phyloP scores from a whole-genome alignment of 345 rosid species.

The Acer saccharum region DNA sequence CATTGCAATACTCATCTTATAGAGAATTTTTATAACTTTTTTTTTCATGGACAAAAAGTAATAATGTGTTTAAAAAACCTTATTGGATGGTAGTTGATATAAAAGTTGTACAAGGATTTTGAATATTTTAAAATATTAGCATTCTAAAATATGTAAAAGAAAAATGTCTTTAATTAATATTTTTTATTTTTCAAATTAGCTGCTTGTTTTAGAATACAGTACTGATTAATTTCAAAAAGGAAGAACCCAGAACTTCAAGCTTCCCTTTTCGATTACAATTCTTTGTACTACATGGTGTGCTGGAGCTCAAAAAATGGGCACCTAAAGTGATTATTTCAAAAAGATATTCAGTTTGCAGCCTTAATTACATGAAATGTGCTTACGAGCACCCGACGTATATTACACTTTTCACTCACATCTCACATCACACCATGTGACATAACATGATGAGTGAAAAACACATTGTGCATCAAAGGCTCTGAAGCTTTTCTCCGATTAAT shows the following conservation, averaged over 20 bases:
- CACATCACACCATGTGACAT: not conserved
- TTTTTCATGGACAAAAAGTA: too few relatives aligned
- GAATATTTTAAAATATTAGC: too few relatives aligned
- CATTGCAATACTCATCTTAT: too few relatives aligned
- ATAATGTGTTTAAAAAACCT: too few relatives aligned
- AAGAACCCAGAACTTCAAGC: not conserved
- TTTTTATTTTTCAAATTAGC: not conserved
- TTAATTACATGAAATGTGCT: not conserved
- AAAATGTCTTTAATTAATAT: too few relatives aligned
- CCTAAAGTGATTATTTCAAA: not conserved
- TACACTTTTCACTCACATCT: not conserved
- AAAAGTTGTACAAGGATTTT: too few relatives aligned
- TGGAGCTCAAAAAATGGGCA: not conserved
- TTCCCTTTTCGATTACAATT: too few relatives aligned
- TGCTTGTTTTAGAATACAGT: not conserved
- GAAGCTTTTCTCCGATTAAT: not conserved
- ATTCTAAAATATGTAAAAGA: too few relatives aligned
- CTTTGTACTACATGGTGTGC: too few relatives aligned
- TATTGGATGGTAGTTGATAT: too few relatives aligned
- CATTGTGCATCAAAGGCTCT: not conserved
- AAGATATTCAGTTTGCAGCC: not conserved
- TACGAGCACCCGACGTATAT: not conserved
- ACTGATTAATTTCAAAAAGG: not conserved
- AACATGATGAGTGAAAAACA: not conserved
- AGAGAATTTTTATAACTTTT: too few relatives aligned